Conservation (phyloP, 176 grass and related monocot species). For the Triticum timopheevii region DNA sequence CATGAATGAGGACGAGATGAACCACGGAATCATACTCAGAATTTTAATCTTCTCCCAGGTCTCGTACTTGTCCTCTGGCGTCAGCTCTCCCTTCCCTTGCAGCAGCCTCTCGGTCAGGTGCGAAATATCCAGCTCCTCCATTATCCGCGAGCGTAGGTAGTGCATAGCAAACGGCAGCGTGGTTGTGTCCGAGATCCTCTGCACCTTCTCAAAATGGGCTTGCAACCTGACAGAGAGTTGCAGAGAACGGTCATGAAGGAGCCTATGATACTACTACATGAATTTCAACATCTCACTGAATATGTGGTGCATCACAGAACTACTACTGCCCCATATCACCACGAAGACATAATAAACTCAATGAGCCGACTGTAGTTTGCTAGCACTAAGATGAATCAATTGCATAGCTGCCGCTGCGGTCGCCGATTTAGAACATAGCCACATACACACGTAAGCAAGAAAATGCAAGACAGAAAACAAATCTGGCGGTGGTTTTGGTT, state of each 20-base stretch:
- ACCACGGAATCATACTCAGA: conserved; percentile 48
- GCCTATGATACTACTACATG: neutral
- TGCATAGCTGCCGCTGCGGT: neutral
- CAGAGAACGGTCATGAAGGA: neutral
- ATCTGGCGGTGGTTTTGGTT: neutral
- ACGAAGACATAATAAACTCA: neutral
- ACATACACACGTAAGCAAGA: neutral
- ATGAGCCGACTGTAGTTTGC: neutral
- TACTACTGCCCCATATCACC: neutral
- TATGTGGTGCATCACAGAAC: neutral
- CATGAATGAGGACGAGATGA: conserved; percentile 2
- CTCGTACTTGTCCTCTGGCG: conserved; percentile 66
- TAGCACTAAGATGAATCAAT: neutral
- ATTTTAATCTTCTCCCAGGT: conserved; percentile 90
- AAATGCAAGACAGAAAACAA: neutral
- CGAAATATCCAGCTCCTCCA: conserved; percentile 69
- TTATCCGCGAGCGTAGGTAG: conserved; percentile 65
- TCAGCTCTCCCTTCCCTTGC: conserved; percentile 76
- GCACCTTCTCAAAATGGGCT: conserved; percentile 82
- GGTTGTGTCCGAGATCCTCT: conserved; percentile 79
- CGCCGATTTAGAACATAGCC: neutral
- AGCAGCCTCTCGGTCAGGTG: conserved; percentile 71
- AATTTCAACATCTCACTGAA: neutral
- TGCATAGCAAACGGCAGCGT: conserved; percentile 87
- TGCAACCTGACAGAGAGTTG: conserved; percentile 51